These are phyloP conservation scores for Globisporangium nagaii DNA, from an alignment of 352 stramenopile genomes.

Conservation along the genomic window DNA sequence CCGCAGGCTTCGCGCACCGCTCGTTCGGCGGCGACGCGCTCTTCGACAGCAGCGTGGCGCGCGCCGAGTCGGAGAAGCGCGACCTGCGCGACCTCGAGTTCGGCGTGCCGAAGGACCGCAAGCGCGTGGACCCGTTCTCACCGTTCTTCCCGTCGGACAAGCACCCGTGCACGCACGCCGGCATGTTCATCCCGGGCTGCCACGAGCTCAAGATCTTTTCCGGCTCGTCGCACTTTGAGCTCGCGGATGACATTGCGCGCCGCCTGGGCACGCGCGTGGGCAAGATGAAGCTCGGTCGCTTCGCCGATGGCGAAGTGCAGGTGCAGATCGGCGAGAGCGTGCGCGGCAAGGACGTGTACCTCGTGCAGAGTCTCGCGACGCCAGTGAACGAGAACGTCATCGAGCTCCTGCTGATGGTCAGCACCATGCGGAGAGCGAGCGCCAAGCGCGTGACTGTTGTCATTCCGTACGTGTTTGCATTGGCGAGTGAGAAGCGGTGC, in stretches of 20 bases:
- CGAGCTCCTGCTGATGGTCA: slow-evolving; percentile 93
- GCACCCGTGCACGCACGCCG: slow-evolving; percentile 86
- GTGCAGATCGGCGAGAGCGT: slow-evolving; percentile 91
- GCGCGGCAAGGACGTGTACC: slow-evolving; percentile 92
- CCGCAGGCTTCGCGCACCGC: slow-evolving; percentile 36
- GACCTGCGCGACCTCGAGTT: slow-evolving; percentile 85
- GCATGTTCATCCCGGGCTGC: slow-evolving; percentile 90
- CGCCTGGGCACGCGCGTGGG: slow-evolving; percentile 83
- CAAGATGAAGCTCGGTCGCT: slow-evolving; percentile 86
- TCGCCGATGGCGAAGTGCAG: slow-evolving; percentile 91
- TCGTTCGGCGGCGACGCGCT: slow-evolving; percentile 17
- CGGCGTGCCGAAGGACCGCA: slow-evolving; percentile 79
- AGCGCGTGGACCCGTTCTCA: slow-evolving; percentile 85
- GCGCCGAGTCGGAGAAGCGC: slow-evolving; percentile 54
- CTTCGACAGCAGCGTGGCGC: slow-evolving; percentile 15
- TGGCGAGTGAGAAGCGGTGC: background rate
- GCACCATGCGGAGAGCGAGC: slow-evolving; percentile 88
- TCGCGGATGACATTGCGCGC: slow-evolving; percentile 88
- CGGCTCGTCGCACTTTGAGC: slow-evolving; percentile 87
- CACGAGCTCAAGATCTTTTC: slow-evolving; percentile 93
- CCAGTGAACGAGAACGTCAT: slow-evolving; percentile 95
- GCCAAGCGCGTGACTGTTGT: slow-evolving; percentile 93
- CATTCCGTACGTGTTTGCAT: slow-evolving; percentile 69
- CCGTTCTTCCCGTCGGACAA: slow-evolving; percentile 88
- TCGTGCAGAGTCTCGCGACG: slow-evolving; percentile 89